Evolutionary conservation across 2,329 filamentous ascomycete genomes (phyloP).

Genomic region (Fusarium cyanostomum): DNA sequence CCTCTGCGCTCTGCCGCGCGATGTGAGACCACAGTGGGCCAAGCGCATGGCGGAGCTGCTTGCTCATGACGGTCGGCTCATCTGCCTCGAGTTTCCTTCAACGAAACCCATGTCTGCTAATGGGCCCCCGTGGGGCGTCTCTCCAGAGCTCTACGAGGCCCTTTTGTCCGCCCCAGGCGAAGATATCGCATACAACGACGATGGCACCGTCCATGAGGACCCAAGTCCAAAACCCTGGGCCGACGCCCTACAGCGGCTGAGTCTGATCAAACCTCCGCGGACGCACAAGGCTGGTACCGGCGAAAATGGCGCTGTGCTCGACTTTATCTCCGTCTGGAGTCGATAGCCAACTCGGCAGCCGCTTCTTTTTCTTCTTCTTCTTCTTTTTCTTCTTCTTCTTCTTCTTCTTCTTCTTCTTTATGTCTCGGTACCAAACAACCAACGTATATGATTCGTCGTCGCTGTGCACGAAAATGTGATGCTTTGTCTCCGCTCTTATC

Average conservation of each 20-base stretch:
- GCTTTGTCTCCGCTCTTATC: constrained; percentile 20
- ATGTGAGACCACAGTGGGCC: constrained; percentile 63
- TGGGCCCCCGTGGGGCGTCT: constrained; percentile 79
- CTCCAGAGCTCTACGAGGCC: constrained; percentile 74
- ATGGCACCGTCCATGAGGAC: constrained; percentile 55
- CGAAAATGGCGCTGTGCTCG: constrained; percentile 57
- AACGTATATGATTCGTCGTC: constrained; percentile 35
- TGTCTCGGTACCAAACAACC: constrained; percentile 38
- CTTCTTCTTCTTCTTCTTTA: constrained; percentile 26
- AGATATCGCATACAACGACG: constrained; percentile 66
- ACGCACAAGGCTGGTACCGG: constrained; percentile 60
- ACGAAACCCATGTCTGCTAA: constrained; percentile 70
- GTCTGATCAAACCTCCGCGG: constrained; percentile 59
- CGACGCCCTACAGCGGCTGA: constrained; percentile 55
- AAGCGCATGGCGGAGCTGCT: constrained; percentile 62
- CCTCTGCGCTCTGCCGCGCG: constrained; percentile 68
- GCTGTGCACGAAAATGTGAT: constrained; percentile 37
- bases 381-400: background rate
- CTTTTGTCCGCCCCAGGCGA: constrained; percentile 77
- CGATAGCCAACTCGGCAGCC: constrained; percentile 37
- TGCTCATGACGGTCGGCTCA: constrained; percentile 58
- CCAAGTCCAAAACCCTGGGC: constrained; percentile 51
- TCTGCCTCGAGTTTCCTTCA: constrained; percentile 82
- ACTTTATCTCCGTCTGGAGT: constrained; percentile 66
- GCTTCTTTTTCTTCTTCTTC: too few relatives aligned